A percentile compares a stretch with the other conserved stretches of the same genome.
phyloP scores from a whole-genome alignment of 257 asterid genomes.

The Jaltomata sinuosa region DNA sequence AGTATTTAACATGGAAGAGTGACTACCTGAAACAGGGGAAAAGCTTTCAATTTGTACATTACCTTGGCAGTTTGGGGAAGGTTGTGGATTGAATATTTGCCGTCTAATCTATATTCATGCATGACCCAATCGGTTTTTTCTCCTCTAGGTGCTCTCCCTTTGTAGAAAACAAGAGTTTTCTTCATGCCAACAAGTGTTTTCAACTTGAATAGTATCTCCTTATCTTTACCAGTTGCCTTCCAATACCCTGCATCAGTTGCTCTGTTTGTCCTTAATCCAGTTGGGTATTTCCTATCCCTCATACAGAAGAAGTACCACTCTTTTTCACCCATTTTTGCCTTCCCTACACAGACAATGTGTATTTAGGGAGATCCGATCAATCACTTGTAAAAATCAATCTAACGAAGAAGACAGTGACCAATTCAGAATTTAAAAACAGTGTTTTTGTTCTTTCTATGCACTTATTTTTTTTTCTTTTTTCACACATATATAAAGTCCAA shows the following conservation, averaged over 20 bases:
- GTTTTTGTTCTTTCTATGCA: not conserved
- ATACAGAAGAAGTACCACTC: constrained; percentile 89
- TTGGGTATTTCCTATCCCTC: constrained; percentile 72
- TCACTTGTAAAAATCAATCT: not conserved
- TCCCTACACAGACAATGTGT: constrained; percentile 29
- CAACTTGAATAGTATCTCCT: constrained; percentile 58
- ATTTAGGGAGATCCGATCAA: not conserved
- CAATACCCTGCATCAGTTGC: constrained; percentile 82
- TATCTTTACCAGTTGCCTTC: constrained; percentile 92
- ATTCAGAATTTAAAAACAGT: not conserved
- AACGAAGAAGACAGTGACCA: not conserved
- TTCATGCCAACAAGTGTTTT: constrained; percentile 71
- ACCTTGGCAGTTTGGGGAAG: constrained; percentile 43
- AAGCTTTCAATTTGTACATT: not conserved
- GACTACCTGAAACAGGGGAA: constrained; percentile 6
- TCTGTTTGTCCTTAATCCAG: constrained; percentile 72
- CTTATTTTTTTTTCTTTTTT: not conserved
- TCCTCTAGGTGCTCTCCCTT: constrained; percentile 82
- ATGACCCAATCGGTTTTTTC: constrained; percentile 77
- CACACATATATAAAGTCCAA: no score
- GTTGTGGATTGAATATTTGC: constrained; percentile 22
- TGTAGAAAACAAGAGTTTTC: constrained; percentile 74
- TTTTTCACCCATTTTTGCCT: constrained; percentile 65
- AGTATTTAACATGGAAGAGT: not conserved
- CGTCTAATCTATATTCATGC: constrained; percentile 77